Conservation (phyloP, 208 protist species). For the Leishmania major region DNA sequence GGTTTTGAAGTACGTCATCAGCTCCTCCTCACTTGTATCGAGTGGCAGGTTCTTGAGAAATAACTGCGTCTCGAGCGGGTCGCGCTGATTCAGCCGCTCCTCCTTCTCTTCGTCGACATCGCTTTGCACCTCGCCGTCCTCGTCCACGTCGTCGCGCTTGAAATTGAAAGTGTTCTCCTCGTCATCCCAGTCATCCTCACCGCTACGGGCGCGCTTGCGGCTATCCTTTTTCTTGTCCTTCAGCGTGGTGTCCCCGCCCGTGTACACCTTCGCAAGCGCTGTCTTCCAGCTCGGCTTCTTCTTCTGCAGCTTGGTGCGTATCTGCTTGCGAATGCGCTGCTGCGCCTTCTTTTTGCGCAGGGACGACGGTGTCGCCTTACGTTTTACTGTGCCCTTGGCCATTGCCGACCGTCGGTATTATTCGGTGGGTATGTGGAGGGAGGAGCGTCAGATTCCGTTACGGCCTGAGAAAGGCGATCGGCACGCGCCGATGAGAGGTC, state of each 20-base stretch:
- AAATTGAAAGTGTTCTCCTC: slow-evolving; percentile 43
- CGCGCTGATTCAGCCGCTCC: slow-evolving; percentile 81
- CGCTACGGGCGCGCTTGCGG: slow-evolving; percentile 48
- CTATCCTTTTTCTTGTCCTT: slow-evolving; percentile 34
- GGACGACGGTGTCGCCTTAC: slow-evolving; percentile 83
- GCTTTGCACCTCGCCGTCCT: slow-evolving; percentile 82
- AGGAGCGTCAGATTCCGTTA: neutral
- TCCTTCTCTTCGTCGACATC: slow-evolving; percentile 91
- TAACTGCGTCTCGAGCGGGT: slow-evolving; percentile 88
- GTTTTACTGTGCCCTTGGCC: slow-evolving; percentile 75
- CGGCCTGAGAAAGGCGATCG: neutral
- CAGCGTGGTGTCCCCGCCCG: slow-evolving; percentile 10
- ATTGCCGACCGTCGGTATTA: slow-evolving; percentile 30
- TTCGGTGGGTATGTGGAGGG: neutral
- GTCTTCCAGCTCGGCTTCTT: slow-evolving; percentile 80
- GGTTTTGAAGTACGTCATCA: slow-evolving; percentile 68
- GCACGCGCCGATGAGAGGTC: neutral
- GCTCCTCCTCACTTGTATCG: slow-evolving; percentile 87
- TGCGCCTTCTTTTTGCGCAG: slow-evolving; percentile 86
- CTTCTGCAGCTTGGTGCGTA: slow-evolving; percentile 71
- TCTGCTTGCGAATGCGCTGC: slow-evolving; percentile 90
- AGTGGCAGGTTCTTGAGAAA: slow-evolving; percentile 87
- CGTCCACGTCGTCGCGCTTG: slow-evolving; percentile 40
- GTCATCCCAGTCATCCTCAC: slow-evolving; percentile 26
- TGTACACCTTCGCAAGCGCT: slow-evolving; percentile 76